Conservation (phyloP, 305 asterid species). For the Vinca major region DNA sequence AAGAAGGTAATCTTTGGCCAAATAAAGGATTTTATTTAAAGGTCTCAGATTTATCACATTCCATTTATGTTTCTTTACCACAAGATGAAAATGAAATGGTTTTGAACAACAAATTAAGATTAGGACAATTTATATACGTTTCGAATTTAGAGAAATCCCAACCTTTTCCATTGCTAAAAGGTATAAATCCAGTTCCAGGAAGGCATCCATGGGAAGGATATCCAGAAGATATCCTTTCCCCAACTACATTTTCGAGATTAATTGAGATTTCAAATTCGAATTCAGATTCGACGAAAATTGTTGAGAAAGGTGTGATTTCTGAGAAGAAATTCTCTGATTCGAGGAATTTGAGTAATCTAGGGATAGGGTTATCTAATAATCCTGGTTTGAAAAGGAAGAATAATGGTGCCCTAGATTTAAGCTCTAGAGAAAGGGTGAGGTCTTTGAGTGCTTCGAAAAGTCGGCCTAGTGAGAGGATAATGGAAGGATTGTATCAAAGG, state of each 20-base stretch:
- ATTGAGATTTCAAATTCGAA: constrained; percentile 26
- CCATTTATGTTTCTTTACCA: constrained; percentile 45
- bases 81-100: constrained; percentile 60
- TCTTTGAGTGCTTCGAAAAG: constrained; percentile 36
- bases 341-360: constrained; percentile 7
- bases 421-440: constrained; percentile 20
- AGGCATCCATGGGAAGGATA: constrained; percentile 43
- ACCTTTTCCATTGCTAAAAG: constrained; percentile 56
- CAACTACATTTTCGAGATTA: constrained; percentile 23
- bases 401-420: constrained; percentile 1
- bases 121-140: constrained; percentile 59
- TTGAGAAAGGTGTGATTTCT: constrained; percentile 58
- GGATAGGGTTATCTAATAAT: constrained; percentile 30
- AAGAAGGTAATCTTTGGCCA: constrained; percentile 73
- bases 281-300: constrained; percentile 17
- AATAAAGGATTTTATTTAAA: constrained; percentile 57
- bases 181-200: constrained; percentile 50
- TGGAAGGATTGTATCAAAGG: constrained; percentile 6
- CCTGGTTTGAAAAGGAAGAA: constrained; percentile 17
- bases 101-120: constrained; percentile 45
- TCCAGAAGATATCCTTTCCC: constrained; percentile 44
- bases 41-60: constrained; percentile 59
- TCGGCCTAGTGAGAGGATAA: constrained; percentile 17
- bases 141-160: constrained; percentile 35
- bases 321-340: constrained; percentile 36